Percentiles rank a stretch among this genome's conserved stretches.
Evolutionary conservation across 495 filamentous ascomycete genomes (phyloP).

Genomic region (Neurospora sp.): DNA sequence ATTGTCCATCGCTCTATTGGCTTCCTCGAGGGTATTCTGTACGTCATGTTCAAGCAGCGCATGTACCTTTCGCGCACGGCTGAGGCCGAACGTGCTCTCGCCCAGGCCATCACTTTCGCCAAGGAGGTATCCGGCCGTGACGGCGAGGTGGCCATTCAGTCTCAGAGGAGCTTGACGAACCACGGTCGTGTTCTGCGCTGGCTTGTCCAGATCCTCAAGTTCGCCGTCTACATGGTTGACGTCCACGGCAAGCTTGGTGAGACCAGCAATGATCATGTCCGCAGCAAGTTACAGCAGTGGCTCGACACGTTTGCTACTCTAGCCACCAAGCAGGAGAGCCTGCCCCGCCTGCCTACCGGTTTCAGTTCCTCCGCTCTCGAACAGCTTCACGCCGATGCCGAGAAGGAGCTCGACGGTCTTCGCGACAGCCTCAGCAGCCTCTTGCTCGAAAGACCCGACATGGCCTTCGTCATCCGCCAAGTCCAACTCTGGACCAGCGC

Average conservation of each 20-base stretch:
- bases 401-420: constrained; percentile 34
- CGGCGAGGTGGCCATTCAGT: constrained; percentile 5
- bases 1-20: constrained; percentile 70
- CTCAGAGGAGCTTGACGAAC: constrained; percentile 14
- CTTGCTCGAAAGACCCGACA: constrained; percentile 39
- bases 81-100: constrained; percentile 13
- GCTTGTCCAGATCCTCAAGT: constrained; percentile 32
- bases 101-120: constrained; percentile 10
- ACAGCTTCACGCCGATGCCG: constrained; percentile 35
- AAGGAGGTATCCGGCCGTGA: constrained; percentile 15
- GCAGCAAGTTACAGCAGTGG: constrained; percentile 38
- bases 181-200: constrained; percentile 26
- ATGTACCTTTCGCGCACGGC: constrained; percentile 28
- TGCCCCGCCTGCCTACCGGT: constrained; percentile 45
- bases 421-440: constrained; percentile 31
- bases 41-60: constrained; percentile 59
- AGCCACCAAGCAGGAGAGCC: constrained; percentile 26
- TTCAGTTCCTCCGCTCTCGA: constrained; percentile 39
- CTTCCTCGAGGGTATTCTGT: constrained; percentile 71
- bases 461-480: constrained; percentile 55
- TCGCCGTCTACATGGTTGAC: constrained; percentile 39
- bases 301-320: constrained; percentile 33
- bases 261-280: constrained; percentile 30
- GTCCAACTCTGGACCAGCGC: constrained; percentile 38
- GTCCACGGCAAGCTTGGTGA: constrained; percentile 53